These are phyloP conservation scores for Darksidea phi DNA, from an alignment of 495 filamentous ascomycete genomes.

Conservation along the genomic window DNA sequence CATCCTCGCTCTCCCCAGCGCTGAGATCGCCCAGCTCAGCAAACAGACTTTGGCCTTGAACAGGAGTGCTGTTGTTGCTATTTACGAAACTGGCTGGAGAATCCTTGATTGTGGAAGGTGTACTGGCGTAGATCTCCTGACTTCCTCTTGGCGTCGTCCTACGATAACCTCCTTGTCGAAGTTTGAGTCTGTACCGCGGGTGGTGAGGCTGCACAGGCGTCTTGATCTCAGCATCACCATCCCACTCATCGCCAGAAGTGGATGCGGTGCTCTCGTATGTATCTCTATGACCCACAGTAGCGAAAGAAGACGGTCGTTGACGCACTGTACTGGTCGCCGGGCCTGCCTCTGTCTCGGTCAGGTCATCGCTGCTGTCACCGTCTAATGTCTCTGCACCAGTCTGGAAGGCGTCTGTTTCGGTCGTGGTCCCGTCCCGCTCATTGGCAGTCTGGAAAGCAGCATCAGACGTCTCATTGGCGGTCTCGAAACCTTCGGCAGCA, in stretches of 20 bases:
- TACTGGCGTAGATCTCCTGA: conserved; percentile 50
- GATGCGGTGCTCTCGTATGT: conserved; percentile 89
- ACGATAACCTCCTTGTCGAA: conserved; percentile 56
- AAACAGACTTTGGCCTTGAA: conserved; percentile 76
- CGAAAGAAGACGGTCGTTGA: conserved; percentile 44
- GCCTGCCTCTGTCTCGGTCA: conserved; percentile 82
- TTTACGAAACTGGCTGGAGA: conserved; percentile 60
- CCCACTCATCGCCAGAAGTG: conserved; percentile 77
- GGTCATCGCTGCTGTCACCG: conserved; percentile 73
- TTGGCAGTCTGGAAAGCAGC: conserved; percentile 78
- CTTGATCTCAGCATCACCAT: conserved; percentile 52
- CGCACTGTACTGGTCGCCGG: conserved; percentile 26
- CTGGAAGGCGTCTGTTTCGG: conserved; percentile 91
- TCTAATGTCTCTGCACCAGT: conserved; percentile 81
- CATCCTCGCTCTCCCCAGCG: conserved; percentile 58
- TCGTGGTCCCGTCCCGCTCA: conserved; percentile 65
- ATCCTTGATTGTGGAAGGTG: conserved; percentile 37
- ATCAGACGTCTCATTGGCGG: conserved; percentile 79
- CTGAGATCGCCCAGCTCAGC: conserved; percentile 81
- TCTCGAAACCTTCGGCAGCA: conserved; percentile 72
- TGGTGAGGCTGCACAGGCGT: conserved; percentile 63
- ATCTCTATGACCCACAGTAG: conserved; percentile 54
- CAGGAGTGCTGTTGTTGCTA: conserved; percentile 52
- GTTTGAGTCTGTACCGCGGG: conserved; percentile 67
- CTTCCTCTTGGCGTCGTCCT: conserved; percentile 44